phyloP scores from a whole-genome alignment of 2,329 filamentous ascomycete genomes.

The Penicillium sp. region DNA sequence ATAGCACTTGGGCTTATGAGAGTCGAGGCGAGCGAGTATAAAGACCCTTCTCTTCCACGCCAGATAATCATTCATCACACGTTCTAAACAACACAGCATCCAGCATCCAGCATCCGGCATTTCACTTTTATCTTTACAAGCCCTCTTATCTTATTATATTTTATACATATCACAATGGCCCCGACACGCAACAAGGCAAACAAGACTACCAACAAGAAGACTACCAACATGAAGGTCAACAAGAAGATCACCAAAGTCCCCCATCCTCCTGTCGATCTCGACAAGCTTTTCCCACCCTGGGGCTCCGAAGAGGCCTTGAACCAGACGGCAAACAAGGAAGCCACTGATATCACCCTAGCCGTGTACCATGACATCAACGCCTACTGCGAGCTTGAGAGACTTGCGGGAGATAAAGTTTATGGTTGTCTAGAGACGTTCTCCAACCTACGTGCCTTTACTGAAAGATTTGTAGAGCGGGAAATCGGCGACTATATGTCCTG shows the following conservation, averaged over 20 bases:
- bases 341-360: neutral
- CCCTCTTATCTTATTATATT: neutral
- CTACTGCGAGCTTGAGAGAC: neutral
- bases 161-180: neutral
- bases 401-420: neutral
- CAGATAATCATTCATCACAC: neutral
- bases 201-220: neutral
- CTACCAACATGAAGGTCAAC: neutral
- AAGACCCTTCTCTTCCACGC: neutral
- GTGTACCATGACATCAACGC: conserved; percentile 6
- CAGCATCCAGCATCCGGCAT: neutral
- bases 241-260: neutral
- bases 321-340: neutral
- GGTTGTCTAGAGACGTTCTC: neutral
- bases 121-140: neutral
- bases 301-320: neutral
- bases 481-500: neutral
- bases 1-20: neutral
- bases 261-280: neutral
- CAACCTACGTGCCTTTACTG: neutral
- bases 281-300: neutral
- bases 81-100: neutral
- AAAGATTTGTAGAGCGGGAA: neutral
- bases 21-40: neutral
- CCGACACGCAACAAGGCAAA: neutral